phyloP scores from a whole-genome alignment of 2,329 filamentous ascomycete genomes.

The Rhynchosporium secalis region DNA sequence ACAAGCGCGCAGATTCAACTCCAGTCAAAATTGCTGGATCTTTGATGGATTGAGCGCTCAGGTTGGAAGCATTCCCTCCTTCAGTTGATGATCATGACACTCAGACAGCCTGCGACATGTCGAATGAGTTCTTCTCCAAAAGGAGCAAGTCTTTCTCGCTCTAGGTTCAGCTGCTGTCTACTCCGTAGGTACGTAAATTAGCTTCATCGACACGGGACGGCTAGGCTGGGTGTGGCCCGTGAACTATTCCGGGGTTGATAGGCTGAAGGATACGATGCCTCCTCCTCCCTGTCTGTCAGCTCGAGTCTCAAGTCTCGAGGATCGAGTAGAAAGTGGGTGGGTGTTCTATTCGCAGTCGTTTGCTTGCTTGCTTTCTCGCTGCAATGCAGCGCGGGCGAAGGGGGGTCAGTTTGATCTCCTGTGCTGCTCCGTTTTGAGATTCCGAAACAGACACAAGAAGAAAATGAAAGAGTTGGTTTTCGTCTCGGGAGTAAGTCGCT shows the following conservation, averaged over 20 bases:
- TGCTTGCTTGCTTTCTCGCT: background rate
- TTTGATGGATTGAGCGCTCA: too few relatives aligned
- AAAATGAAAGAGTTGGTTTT: background rate
- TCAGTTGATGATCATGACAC: too few relatives aligned
- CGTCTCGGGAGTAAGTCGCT: constrained; percentile 1
- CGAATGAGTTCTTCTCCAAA: too few relatives aligned
- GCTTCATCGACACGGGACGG: background rate
- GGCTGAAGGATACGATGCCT: background rate
- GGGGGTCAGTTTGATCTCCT: constrained; percentile 4
- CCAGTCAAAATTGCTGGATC: too few relatives aligned
- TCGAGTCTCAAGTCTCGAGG: background rate
- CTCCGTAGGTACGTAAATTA: too few relatives aligned
- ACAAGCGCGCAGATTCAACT: too few relatives aligned
- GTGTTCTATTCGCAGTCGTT: background rate
- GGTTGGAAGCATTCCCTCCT: too few relatives aligned
- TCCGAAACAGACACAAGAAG: constrained; percentile 18
- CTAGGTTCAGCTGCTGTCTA: too few relatives aligned
- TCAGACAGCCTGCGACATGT: too few relatives aligned
- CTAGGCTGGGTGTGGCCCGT: constrained; percentile 14
- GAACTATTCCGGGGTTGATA: background rate
- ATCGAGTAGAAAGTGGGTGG: background rate
- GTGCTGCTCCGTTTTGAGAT: constrained; percentile 4
- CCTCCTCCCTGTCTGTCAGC: background rate
- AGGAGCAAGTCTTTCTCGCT: too few relatives aligned
- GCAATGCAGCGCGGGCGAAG: background rate